Evolutionary conservation across 2,329 filamentous ascomycete genomes (phyloP), one percentile per base, ranked within the genome.

Genomic region (Aspergillus pseudoviridinutans): DNA sequence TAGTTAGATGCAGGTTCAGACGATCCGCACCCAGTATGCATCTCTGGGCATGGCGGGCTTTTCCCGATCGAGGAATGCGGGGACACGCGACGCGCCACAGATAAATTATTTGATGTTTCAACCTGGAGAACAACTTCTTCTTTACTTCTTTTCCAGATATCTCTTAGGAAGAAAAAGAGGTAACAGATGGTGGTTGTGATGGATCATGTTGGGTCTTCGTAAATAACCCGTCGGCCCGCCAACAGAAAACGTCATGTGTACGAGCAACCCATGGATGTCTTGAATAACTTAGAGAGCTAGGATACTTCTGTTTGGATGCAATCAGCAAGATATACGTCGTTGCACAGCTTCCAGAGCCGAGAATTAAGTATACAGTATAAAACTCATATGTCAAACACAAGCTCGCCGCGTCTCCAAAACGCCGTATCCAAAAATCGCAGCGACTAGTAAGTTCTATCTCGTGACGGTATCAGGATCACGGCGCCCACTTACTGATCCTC

Each of bases 401-500:
- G 38, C 38, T 49, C 50, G 29, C 25, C 14, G 32, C 35, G 29
- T 51, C 14, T 41, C 49, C 32, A 50, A 50, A 60, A 61, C 57
- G 59, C 59, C 59, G 17, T 58, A 46, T 22, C 54, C 54, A 22
- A 47, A 47, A 27, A 17, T 22, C 20, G 7, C 22, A 47, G n/a
- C 22, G 12, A 14, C 44, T 10, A 20, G 51, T 41, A 29, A 10
- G 27, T 35, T 17, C 42, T 4, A 35, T 50, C 56, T 54, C 29
- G 46, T 59, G 54, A 56, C 24, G 9, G 56, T 24, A 27, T 55
- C 55, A 46, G 53, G 24, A 50, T 68, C 66, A 6, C 57, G 62
- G 38, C 59, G 61, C 52, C 58, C 61, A 57, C 66, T 70, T 12
- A 20, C 32, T n/a, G 65, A 56, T 7, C 82, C 80, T 2, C 87